Evolutionary conservation across 2,329 filamentous ascomycete species (phyloP).

Genomic region (Byssothecium circinans): DNA sequence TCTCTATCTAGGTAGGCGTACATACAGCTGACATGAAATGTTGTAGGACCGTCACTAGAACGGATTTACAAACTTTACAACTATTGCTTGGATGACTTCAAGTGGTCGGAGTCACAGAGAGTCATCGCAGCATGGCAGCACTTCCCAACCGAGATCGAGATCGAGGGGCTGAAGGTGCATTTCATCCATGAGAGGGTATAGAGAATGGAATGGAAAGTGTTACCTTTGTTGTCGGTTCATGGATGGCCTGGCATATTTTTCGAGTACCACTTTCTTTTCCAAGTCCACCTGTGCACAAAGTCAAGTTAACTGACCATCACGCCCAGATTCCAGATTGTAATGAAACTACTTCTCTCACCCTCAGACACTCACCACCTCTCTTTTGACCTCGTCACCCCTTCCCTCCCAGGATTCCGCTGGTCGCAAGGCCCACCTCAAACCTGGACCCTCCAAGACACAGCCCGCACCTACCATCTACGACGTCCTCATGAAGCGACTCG

Average conservation of each 20-base stretch:
- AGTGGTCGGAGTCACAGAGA: constrained; percentile 36
- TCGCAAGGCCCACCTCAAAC: constrained; percentile 19
- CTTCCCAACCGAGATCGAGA: constrained; percentile 37
- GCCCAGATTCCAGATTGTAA: constrained; percentile 36
- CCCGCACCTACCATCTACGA: constrained; percentile 31
- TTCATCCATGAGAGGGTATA: constrained; percentile 43
- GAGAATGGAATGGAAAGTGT: constrained; percentile 36
- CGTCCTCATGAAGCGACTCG: constrained; percentile 37
- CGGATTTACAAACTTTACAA: constrained; percentile 41
- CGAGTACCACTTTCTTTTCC: constrained; percentile 36
- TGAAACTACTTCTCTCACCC: constrained; percentile 40
- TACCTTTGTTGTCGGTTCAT: constrained; percentile 48
- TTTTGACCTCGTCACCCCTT: constrained; percentile 62
- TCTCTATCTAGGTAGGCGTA: neutral
- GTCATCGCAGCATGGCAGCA: constrained; percentile 40
- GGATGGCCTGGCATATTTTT: constrained; percentile 52
- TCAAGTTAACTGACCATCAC: too few relatives aligned
- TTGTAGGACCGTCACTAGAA: constrained; percentile 25
- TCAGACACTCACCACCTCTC: constrained; percentile 28
- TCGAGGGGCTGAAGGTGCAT: constrained; percentile 42
- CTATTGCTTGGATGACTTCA: constrained; percentile 38
- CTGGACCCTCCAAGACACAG: constrained; percentile 51
- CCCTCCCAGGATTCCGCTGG: constrained; percentile 49
- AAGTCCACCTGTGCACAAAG: too few relatives aligned
- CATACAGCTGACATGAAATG: neutral